Evolutionary conservation across 805 yeast species (phyloP).

Genomic region (Yarrowia bubula): DNA sequence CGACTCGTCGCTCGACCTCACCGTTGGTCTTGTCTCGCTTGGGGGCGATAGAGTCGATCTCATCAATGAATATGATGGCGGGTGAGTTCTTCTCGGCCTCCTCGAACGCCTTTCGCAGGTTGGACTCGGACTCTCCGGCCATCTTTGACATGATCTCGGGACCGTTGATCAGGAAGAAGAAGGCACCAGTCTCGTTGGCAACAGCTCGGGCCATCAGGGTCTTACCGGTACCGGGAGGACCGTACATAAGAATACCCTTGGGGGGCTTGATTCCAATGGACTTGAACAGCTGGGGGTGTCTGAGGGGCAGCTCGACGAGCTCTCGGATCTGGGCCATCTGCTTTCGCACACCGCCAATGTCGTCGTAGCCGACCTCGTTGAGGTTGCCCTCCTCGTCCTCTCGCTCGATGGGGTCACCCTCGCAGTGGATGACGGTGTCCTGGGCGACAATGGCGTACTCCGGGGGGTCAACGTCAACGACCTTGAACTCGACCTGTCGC

Average conservation of each 20-base stretch:
- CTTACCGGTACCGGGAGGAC: slow-evolving; percentile 99
- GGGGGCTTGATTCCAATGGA: slow-evolving; percentile 99
- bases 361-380: slow-evolving; percentile 97
- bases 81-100: slow-evolving; percentile 99
- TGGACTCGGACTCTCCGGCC: slow-evolving; percentile 99
- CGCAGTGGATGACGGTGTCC: slow-evolving; percentile 96
- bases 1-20: slow-evolving; percentile 99
- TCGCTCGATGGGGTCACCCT: slow-evolving; percentile 97
- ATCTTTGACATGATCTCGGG: slow-evolving; percentile 99
- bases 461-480: slow-evolving; percentile 96
- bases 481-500: slow-evolving; percentile 99
- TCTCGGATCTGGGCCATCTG: slow-evolving; percentile 99
- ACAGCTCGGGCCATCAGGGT: slow-evolving; percentile 99
- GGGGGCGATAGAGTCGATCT: slow-evolving; percentile 98
- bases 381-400: slow-evolving; percentile 97
- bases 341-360: slow-evolving; percentile 98
- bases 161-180: slow-evolving; percentile 95
- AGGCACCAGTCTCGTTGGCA: slow-evolving; percentile 98
- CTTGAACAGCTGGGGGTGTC: slow-evolving; percentile 98
- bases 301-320: slow-evolving; percentile 93
- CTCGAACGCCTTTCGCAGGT: slow-evolving; percentile 95
- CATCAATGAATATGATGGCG: slow-evolving; percentile 95
- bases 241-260: slow-evolving; percentile 87
- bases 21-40: slow-evolving; percentile 99
- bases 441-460: slow-evolving; percentile 98